Percentiles rank a stretch among this genome's conserved stretches.
These are phyloP conservation scores for Fusarium sp. DNA, from an alignment of 2,329 filamentous ascomycete species.

Conservation along the genomic window DNA sequence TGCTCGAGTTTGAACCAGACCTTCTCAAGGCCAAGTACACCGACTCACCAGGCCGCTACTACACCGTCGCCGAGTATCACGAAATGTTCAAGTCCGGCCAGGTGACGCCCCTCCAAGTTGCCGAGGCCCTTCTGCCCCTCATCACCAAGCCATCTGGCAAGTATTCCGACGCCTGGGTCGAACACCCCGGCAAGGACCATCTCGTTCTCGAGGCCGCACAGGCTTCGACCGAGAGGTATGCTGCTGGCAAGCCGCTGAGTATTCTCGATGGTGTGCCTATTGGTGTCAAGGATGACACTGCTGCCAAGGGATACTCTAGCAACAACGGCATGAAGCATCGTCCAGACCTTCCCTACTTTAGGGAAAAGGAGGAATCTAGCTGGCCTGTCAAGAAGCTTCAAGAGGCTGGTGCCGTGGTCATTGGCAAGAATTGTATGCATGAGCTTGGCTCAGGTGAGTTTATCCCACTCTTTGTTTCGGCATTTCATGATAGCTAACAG, in stretches of 20 bases:
- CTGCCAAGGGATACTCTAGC: conserved; percentile 76
- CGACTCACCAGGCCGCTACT: conserved; percentile 65
- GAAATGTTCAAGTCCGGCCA: conserved; percentile 77
- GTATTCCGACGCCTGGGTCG: conserved; percentile 81
- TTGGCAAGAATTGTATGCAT: conserved; percentile 85
- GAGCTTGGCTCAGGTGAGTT: conserved; percentile 77
- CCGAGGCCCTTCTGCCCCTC: conserved; percentile 76
- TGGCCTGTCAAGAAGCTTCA: conserved; percentile 80
- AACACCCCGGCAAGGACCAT: conserved; percentile 68
- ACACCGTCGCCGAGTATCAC: conserved; percentile 82
- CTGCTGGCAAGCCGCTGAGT: conserved; percentile 72
- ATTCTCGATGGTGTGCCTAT: conserved; percentile 86
- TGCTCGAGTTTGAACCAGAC: conserved; percentile 57
- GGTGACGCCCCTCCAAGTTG: conserved; percentile 78
- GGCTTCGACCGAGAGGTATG: conserved; percentile 80
- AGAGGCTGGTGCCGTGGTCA: conserved; percentile 78
- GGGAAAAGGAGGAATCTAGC: conserved; percentile 64
- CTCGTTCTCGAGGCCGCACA: conserved; percentile 75
- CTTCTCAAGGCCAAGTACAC: conserved; percentile 56
- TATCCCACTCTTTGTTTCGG: conserved; percentile 21
- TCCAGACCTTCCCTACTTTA: conserved; percentile 64
- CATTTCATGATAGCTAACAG: background rate
- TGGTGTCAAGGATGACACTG: conserved; percentile 84
- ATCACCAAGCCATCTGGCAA: conserved; percentile 68
- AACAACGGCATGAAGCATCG: conserved; percentile 74